phyloP scores from a whole-genome alignment of 352 stramenopile species.

The Globisporangium orthogonon region DNA sequence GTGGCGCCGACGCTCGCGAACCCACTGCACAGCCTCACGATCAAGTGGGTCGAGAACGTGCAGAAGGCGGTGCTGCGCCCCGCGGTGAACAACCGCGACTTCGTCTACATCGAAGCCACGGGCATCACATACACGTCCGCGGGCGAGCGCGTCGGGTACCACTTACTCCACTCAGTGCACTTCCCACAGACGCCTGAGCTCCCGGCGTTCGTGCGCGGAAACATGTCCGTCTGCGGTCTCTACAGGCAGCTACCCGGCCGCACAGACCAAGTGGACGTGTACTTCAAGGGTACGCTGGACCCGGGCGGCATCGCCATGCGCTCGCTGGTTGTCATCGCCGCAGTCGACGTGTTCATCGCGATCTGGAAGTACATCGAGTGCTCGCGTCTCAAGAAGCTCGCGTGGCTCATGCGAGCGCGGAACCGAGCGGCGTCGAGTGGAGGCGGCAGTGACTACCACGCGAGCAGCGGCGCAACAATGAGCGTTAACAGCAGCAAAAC shows the following conservation, averaged over 20 bases:
- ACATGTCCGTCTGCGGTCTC: slow-evolving; percentile 15
- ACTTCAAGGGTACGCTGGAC: slow-evolving; percentile 4
- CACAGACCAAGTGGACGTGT: slow-evolving; percentile 6
- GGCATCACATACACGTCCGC: slow-evolving; percentile 4
- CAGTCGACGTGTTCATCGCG: slow-evolving; percentile 4
- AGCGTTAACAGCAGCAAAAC: no score
- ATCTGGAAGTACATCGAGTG: slow-evolving; percentile 6
- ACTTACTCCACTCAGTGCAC: slow-evolving; percentile 13
- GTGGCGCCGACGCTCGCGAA: slow-evolving; percentile 4
- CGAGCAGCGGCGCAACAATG: no score
- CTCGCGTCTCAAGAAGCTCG: slow-evolving; percentile 6
- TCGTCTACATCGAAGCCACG: slow-evolving; percentile 16
- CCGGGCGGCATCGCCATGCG: slow-evolving; percentile 25
- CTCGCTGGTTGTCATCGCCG: slow-evolving; percentile 36
- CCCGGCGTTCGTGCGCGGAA: slow-evolving; percentile 14
- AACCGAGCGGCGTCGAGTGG: not conserved
- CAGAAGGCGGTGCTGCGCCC: not conserved
- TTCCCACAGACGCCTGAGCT: slow-evolving; percentile 15
- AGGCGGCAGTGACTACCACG: no score
- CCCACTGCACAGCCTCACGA: slow-evolving; percentile 11
- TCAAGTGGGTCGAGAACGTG: slow-evolving; percentile 15
- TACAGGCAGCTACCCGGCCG: slow-evolving; percentile 7
- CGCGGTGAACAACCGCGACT: slow-evolving; percentile 10
- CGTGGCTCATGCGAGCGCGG: not conserved
- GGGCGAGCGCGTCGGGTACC: slow-evolving; percentile 9